A percentile compares a stretch with the other conserved stretches of the same genome.
Evolutionary conservation across 441 rosid genomes (phyloP).

Genomic region (Brassica balearica): DNA sequence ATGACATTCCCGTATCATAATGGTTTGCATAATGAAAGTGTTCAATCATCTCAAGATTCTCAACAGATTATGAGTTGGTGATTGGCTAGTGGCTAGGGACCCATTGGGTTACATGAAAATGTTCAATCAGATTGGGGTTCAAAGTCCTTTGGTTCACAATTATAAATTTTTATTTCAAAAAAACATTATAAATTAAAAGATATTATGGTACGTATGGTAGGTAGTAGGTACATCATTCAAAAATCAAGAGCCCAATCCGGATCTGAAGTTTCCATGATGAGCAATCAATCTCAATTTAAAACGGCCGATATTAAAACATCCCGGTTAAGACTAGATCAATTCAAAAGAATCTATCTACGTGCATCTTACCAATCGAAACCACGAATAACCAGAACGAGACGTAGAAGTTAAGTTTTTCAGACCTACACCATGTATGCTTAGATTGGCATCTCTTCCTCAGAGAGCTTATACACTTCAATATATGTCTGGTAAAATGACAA

Average conservation of each 20-base stretch:
- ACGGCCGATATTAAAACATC: no score
- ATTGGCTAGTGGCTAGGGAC: conserved; percentile 40
- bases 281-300: not conserved
- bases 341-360: not conserved
- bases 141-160: conserved; percentile 21
- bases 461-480: not conserved
- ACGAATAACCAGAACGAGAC: not conserved
- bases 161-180: not conserved
- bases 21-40: not conserved
- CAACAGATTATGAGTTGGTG: conserved; percentile 29
- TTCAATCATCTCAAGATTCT: conserved; percentile 6
- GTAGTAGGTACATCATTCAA: not conserved
- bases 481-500: not conserved
- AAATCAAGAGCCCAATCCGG: conserved; percentile 12
- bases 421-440: not conserved
- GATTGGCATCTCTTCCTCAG: not conserved
- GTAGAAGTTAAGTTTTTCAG: not conserved
- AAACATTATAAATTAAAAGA: not conserved
- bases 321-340: not conserved
- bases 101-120: conserved; percentile 29
- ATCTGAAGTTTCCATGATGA: not conserved
- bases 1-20: conserved; percentile 17
- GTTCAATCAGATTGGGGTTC: conserved; percentile 30
- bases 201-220: not conserved
- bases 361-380: not conserved